Conservation (phyloP, 73 alveolate genomes). For the Urostyla sp. region DNA sequence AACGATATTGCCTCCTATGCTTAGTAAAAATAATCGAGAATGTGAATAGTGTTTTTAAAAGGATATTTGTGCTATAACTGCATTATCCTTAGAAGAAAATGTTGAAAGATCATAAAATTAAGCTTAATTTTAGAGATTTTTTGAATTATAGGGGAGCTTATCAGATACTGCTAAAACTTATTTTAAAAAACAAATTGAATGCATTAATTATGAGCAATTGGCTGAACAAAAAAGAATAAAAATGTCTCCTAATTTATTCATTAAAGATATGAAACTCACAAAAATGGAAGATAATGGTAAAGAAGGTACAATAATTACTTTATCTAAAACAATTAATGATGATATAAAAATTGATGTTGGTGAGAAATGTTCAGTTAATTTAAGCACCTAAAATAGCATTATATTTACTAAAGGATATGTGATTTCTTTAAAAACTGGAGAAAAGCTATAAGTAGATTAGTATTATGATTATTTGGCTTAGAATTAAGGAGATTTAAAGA, state of each 20-base stretch:
- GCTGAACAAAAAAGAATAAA: conserved; percentile 37
- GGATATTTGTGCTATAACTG: conserved; percentile 35
- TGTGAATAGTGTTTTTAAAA: conserved; percentile 33
- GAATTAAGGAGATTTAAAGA: neutral
- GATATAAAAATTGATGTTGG: neutral
- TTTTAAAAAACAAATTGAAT: conserved; percentile 37
- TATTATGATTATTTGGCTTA: neutral
- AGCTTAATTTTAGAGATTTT: conserved; percentile 21
- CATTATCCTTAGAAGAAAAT: conserved; percentile 11
- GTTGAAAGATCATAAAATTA: neutral
- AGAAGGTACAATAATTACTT: conserved; percentile 4
- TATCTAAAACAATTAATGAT: neutral
- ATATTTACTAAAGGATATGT: conserved; percentile 36
- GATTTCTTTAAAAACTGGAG: neutral
- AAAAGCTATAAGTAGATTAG: neutral
- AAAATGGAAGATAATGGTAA: neutral
- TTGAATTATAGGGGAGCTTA: conserved; percentile 19
- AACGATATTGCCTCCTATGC: neutral
- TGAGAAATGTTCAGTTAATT: conserved; percentile 22
- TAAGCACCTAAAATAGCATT: conserved; percentile 8
- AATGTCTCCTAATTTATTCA: neutral
- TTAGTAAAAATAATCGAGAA: conserved; percentile 17
- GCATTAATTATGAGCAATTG: conserved; percentile 36
- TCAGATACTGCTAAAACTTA: conserved; percentile 14
- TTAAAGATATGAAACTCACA: neutral